Evolutionary conservation across 2,329 filamentous ascomycete genomes (phyloP).

Genomic region (Cytospora mali): DNA sequence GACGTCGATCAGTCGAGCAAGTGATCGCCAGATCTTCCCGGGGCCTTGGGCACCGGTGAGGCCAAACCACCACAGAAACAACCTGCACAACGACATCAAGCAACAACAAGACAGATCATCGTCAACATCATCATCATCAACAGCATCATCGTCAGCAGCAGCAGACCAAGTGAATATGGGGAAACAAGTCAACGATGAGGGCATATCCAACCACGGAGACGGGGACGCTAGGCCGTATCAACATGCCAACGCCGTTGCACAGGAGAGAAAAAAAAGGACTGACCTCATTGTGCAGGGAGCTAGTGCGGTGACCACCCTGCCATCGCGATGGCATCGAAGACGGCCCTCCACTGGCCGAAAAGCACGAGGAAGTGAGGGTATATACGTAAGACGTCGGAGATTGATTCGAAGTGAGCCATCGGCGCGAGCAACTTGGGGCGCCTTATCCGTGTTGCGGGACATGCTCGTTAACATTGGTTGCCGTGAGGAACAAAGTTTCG

Average conservation of each 20-base stretch:
- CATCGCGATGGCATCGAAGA: conserved; percentile 16
- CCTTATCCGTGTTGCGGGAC: neutral
- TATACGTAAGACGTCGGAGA: too few relatives aligned
- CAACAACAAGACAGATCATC: too few relatives aligned
- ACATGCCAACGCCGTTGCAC: neutral
- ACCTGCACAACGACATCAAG: too few relatives aligned
- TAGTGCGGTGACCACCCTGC: conserved; percentile 7
- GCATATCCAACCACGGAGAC: neutral
- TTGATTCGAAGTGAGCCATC: too few relatives aligned
- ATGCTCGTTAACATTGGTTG: too few relatives aligned
- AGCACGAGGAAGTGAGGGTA: neutral
- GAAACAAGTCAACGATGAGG: neutral
- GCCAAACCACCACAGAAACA: neutral
- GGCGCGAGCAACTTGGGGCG: neutral
- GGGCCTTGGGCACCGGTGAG: too few relatives aligned
- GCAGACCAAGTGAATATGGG: neutral
- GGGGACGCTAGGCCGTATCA: neutral
- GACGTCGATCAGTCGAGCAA: neutral
- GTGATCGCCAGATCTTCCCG: neutral
- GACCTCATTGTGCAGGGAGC: conserved; percentile 24
- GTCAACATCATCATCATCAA: too few relatives aligned
- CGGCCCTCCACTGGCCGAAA: neutral
- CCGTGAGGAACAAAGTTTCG: too few relatives aligned
- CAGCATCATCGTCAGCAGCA: too few relatives aligned
- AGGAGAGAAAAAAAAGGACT: neutral